Evolutionary conservation across 2,329 filamentous ascomycete genomes (phyloP), one percentile per base, ranked within the genome.

Genomic region (Ascosphaera pollenicola): DNA sequence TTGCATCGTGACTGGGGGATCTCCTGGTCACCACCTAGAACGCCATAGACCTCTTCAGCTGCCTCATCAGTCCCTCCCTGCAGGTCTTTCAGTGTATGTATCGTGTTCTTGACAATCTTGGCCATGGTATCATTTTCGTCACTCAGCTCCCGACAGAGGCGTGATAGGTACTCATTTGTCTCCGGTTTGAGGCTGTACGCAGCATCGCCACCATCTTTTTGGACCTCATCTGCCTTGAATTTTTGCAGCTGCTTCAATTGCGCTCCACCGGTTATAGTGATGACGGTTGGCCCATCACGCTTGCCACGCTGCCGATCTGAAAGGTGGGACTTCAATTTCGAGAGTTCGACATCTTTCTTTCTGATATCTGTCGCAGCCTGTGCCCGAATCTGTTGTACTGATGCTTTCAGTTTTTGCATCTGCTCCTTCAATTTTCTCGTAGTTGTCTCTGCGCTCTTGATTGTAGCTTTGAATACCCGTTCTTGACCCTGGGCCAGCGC

Each of bases 111-210:
- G 38, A 92, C 68, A 21, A 94, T 64, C 1, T 63, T 64, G 30
- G 91, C 72, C 10, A 95, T 59, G 3, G 71, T 69, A 51, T 94
- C 85, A 50, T 98, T 98, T 56, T 98, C 89, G 47, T 92, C 82
- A 51, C 83, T 89, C 42, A 95, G 61, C 31, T 73, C 74, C 53
- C 80, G 78, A 21, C 82, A 85, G 42, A 93, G 62, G 50, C 80
- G 75, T 0, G 85, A 89, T 41, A 98, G 62, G 52, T 94, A 94
- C 38, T 84, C 76, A 37, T 87, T 93, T 3, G 87, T 92, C 59
- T 95, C 89, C 53, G 77, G 73, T 49, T 76, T 75, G 43, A 95
- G 60, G 48, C 73, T 79, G 56, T 87, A 75, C 40, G 57, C 67
- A 43, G 58, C 61, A 7, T 58, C 55, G 6, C 53, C 56, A 7